Evolutionary conservation across 208 protist species (phyloP).

Genomic region (Trichomonas tenax): DNA sequence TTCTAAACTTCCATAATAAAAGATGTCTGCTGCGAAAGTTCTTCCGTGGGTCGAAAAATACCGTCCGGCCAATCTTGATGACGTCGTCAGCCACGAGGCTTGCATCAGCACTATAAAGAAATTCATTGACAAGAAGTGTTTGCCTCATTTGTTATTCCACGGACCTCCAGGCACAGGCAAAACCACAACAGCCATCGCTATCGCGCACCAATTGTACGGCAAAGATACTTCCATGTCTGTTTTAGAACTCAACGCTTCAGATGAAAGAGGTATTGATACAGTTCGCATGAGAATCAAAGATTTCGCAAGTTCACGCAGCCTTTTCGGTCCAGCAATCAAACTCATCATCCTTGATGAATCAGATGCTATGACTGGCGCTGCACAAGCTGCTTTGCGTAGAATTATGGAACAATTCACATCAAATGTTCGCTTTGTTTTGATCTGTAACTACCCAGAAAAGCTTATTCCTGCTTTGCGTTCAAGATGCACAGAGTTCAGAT

Average conservation of each 20-base stretch:
- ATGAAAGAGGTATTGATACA: slow-evolving; percentile 93
- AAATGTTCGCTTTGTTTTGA: slow-evolving; percentile 89
- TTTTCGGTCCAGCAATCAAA: slow-evolving; percentile 74
- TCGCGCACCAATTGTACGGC: slow-evolving; percentile 68
- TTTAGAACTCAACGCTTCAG: slow-evolving; percentile 93
- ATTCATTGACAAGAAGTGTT: slow-evolving; percentile 23
- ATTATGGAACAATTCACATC: slow-evolving; percentile 91
- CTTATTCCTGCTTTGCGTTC: slow-evolving; percentile 63
- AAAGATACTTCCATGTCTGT: not conserved
- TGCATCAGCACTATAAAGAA: slow-evolving; percentile 34
- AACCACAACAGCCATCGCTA: slow-evolving; percentile 72
- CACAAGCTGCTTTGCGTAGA: slow-evolving; percentile 84
- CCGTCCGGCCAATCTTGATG: slow-evolving; percentile 39
- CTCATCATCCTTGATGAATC: slow-evolving; percentile 97
- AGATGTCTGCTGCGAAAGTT: not conserved
- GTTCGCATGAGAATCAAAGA: slow-evolving; percentile 88
- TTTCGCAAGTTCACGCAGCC: slow-evolving; percentile 82
- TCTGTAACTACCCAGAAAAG: slow-evolving; percentile 91
- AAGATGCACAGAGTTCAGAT: slow-evolving; percentile 92
- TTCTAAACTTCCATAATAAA: not conserved
- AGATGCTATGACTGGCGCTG: slow-evolving; percentile 88
- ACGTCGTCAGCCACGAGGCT: slow-evolving; percentile 46
- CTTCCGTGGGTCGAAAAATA: slow-evolving; percentile 53
- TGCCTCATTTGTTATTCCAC: slow-evolving; percentile 98
- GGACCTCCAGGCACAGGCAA: slow-evolving; percentile 92